phyloP scores from a whole-genome alignment of 2,329 filamentous ascomycete genomes.

The Aspergillus aculeatinus region DNA sequence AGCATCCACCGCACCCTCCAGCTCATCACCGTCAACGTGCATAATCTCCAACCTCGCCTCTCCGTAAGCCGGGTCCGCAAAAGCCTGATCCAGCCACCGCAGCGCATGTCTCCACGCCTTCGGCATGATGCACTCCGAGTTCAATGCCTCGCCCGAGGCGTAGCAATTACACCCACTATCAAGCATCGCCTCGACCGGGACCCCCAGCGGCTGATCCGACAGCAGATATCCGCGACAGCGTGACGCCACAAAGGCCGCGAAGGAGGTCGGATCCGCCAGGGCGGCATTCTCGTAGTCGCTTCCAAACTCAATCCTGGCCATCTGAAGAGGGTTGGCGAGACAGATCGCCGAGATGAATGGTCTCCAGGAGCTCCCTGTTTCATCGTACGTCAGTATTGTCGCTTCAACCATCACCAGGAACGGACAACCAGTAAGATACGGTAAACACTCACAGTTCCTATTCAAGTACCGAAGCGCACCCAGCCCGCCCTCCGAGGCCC shows the following conservation, averaged over 20 bases:
- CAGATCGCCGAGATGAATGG: slow-evolving; percentile 41
- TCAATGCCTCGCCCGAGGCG: slow-evolving; percentile 61
- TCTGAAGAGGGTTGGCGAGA: slow-evolving; percentile 41
- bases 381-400: neutral
- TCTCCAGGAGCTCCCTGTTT: slow-evolving; percentile 42
- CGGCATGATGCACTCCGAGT: slow-evolving; percentile 64
- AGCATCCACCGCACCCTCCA: neutral
- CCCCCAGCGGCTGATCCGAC: slow-evolving; percentile 53
- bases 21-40: slow-evolving; percentile 14
- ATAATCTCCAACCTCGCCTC: slow-evolving; percentile 37
- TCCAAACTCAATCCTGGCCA: slow-evolving; percentile 27
- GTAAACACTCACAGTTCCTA: slow-evolving; percentile 47
- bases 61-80: slow-evolving; percentile 43
- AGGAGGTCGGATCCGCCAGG: slow-evolving; percentile 14
- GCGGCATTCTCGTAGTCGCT: slow-evolving; percentile 2
- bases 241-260: slow-evolving; percentile 44
- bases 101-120: slow-evolving; percentile 55
- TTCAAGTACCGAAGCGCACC: slow-evolving; percentile 60
- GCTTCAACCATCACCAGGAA: too few relatives aligned
- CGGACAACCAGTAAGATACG: too few relatives aligned
- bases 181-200: slow-evolving; percentile 54
- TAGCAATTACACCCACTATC: slow-evolving; percentile 66
- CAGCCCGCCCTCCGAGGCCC: slow-evolving; percentile 65
- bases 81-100: slow-evolving; percentile 61
- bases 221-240: slow-evolving; percentile 62